Conservation (phyloP, 805 yeast species). For the Pichia pseudocactophila region DNA sequence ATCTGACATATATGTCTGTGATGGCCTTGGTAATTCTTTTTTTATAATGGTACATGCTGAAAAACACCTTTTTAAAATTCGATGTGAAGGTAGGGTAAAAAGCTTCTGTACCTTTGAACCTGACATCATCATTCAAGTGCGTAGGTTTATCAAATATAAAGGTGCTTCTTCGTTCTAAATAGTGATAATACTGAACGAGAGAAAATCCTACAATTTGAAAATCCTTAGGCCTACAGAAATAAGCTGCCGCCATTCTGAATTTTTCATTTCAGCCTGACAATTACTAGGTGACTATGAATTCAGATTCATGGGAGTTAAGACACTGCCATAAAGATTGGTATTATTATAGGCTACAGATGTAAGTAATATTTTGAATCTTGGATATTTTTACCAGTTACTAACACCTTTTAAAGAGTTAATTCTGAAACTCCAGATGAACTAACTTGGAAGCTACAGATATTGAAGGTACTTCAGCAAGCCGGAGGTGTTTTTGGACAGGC, state of each 20-base stretch:
- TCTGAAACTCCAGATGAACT: conserved; percentile 11
- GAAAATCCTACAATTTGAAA: too few species aligned
- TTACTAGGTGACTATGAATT: too few species aligned
- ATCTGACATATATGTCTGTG: conserved; percentile 18
- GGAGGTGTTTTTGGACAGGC: conserved; percentile 24
- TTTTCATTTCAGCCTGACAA: too few species aligned
- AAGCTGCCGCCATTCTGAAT: too few species aligned
- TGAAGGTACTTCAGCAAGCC: conserved; percentile 16
- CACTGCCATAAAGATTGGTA: conserved; percentile 12
- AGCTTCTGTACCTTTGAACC: too few species aligned
- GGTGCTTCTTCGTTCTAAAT: too few species aligned
- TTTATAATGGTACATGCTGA: neutral
- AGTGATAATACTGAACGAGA: too few species aligned
- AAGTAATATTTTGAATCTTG: conserved; percentile 2
- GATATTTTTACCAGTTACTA: neutral
- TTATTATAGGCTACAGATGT: conserved; percentile 12
- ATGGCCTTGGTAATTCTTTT: conserved; percentile 17
- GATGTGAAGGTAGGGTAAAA: too few species aligned
- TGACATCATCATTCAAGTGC: too few species aligned
- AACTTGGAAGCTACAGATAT: conserved; percentile 22
- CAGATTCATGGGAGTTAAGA: conserved; percentile 5
- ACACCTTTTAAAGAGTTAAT: conserved; percentile 1
- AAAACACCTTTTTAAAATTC: neutral
- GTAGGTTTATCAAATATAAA: too few species aligned
- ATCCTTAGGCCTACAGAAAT: too few species aligned